phyloP scores from a whole-genome alignment of 495 filamentous ascomycete genomes.

The Penicillium roqueforti region DNA sequence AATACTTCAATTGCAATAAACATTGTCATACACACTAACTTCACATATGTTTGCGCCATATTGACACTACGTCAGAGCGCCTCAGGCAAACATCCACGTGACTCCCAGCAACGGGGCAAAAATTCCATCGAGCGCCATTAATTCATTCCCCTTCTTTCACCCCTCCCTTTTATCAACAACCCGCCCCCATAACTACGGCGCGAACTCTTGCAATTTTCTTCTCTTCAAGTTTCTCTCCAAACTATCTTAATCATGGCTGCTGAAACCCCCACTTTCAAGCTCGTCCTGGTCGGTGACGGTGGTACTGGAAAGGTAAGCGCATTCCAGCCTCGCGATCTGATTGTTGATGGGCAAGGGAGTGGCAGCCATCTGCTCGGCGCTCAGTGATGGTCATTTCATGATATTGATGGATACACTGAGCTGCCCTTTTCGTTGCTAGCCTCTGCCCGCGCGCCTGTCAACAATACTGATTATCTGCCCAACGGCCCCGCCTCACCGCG shows the following conservation, averaged over 20 bases:
- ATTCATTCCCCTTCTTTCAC: constrained; percentile 25
- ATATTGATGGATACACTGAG: constrained; percentile 4
- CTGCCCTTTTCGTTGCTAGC: constrained; percentile 1
- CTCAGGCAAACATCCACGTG: constrained; percentile 40
- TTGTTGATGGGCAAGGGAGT: constrained; percentile 5
- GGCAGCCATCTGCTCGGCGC: neutral
- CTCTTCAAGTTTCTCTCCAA: constrained; percentile 5
- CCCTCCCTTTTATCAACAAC: constrained; percentile 21
- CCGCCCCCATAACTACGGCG: constrained; percentile 10
- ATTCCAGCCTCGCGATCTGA: constrained; percentile 7
- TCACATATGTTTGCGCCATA: neutral
- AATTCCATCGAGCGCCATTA: constrained; percentile 42
- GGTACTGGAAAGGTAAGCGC: constrained; percentile 95
- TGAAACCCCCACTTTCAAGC: constrained; percentile 85
- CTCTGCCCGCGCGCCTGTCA: constrained; percentile 31
- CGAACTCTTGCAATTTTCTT: neutral
- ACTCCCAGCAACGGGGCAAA: constrained; percentile 40
- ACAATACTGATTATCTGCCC: constrained; percentile 31
- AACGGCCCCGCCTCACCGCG: constrained; percentile 20
- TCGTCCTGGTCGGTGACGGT: constrained; percentile 98
- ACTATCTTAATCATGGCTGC: constrained; percentile 54
- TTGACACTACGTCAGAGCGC: constrained; percentile 27
- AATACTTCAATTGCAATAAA: neutral
- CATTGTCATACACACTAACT: neutral
- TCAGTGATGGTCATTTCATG: neutral